Conservation (phyloP, 2,329 filamentous ascomycete species). For the Alternaria infectoria region DNA sequence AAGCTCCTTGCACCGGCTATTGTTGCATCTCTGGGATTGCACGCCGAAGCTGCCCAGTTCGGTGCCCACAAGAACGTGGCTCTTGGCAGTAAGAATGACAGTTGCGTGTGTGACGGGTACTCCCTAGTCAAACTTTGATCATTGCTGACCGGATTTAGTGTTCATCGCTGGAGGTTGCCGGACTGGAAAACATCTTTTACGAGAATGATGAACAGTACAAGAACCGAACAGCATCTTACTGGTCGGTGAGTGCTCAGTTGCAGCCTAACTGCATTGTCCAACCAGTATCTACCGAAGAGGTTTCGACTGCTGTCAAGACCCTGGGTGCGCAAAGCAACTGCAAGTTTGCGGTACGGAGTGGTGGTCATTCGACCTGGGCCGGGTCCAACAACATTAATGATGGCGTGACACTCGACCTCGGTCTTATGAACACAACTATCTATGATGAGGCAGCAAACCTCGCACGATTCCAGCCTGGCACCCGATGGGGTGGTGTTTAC, state of each 20-base stretch:
- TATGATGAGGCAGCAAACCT: slow-evolving; percentile 14
- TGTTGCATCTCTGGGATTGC: slow-evolving; percentile 3
- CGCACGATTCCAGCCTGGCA: slow-evolving; percentile 34
- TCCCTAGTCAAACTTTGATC: slow-evolving; percentile 1
- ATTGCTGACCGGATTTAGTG: slow-evolving; percentile 23
- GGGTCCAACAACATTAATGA: slow-evolving; percentile 39
- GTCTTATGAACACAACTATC: slow-evolving; percentile 27
- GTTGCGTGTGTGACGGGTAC: slow-evolving; percentile 9
- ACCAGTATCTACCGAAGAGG: slow-evolving; percentile 34
- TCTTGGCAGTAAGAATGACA: background rate
- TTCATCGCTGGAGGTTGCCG: slow-evolving; percentile 19
- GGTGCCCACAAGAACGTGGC: background rate
- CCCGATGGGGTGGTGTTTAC: slow-evolving; percentile 47
- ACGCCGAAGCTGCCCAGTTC: background rate
- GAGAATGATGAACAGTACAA: slow-evolving; percentile 19
- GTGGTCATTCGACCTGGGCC: slow-evolving; percentile 33
- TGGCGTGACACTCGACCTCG: slow-evolving; percentile 39
- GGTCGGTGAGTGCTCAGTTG: slow-evolving; percentile 33
- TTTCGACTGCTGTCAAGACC: slow-evolving; percentile 20
- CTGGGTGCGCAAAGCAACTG: slow-evolving; percentile 5
- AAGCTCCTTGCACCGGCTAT: slow-evolving; percentile 7
- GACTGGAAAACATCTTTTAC: slow-evolving; percentile 22
- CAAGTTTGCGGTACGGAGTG: slow-evolving; percentile 37
- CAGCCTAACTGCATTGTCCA: slow-evolving; percentile 40
- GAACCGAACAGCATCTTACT: slow-evolving; percentile 29